These are phyloP conservation scores for Saccharomyces mikatae DNA, from an alignment of 805 yeast genomes.

Conservation along the genomic window DNA sequence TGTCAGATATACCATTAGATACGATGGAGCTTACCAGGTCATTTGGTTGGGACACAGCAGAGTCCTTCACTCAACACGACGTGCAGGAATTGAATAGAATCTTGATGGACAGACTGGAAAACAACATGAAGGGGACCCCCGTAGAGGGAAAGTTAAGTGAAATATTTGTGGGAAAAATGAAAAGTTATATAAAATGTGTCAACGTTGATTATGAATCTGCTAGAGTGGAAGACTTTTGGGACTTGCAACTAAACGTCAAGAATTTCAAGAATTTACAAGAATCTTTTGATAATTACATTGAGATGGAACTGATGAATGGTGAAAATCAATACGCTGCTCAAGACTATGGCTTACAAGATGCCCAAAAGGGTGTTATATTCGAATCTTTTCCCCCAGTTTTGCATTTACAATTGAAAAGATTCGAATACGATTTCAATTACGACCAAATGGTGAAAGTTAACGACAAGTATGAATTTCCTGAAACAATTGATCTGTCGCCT, in stretches of 20 bases:
- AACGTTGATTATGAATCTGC: constrained; percentile 90
- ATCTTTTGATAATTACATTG: constrained; percentile 80
- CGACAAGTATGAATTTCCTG: constrained; percentile 86
- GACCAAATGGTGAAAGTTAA: constrained; percentile 86
- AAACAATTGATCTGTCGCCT: constrained; percentile 69
- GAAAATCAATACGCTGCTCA: constrained; percentile 94
- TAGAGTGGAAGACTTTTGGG: constrained; percentile 94
- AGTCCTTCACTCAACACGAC: constrained; percentile 95
- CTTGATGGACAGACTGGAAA: constrained; percentile 87
- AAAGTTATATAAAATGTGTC: constrained; percentile 84
- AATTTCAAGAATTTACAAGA: constrained; percentile 62
- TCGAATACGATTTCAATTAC: constrained; percentile 85
- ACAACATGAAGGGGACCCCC: constrained; percentile 80
- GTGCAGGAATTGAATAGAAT: constrained; percentile 94
- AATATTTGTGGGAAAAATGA: constrained; percentile 94
- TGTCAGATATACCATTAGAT: constrained; percentile 67
- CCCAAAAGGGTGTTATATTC: constrained; percentile 91
- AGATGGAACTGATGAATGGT: constrained; percentile 82
- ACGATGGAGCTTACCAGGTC: constrained; percentile 82
- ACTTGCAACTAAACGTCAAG: constrained; percentile 89
- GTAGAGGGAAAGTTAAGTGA: constrained; percentile 71
- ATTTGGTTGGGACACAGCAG: constrained; percentile 95
- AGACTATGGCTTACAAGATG: constrained; percentile 85
- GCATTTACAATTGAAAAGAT: constrained; percentile 87
- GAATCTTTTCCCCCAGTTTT: constrained; percentile 85